Evolutionary conservation across 371 early-diverging fungal species (phyloP), one percentile per base, ranked within the genome.

Genomic region (Lichtheimia corymbifera): DNA sequence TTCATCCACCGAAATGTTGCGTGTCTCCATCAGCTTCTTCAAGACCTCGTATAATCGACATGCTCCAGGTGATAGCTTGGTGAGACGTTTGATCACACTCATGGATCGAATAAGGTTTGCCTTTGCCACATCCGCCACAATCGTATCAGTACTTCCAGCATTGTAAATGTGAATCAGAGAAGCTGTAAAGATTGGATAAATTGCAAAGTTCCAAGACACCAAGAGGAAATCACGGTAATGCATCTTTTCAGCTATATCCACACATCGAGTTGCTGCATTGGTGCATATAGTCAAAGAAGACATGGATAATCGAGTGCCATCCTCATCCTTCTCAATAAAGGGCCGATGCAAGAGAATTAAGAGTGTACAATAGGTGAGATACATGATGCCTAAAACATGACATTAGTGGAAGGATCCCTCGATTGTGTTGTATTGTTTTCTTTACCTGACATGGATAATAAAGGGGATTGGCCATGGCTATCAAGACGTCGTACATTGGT

Each of bases 331-430:
- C 50, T 77, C 78, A 61, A 86, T 86, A 58, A 77, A 84, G 0
- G 86, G 84, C 20, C 86, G 68, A 59, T 86, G 86, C 11, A 86
- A 63, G 9, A 86, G 58, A 27, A 83, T 82, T n/a, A 84, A 59
- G 9, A 80, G 63, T 12, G 85, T 77, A 41, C 82, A 79, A 40
- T 82, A 82, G 11, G 75, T 56, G 4, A 82, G 66, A 53, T 85
- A 82, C 30, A 88, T 65, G 4, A 82, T 62, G 18, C 83, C 83
- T 64, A 67, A 59, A 58, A 66, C 13, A 9, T 22, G 0, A 27
- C 44, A 28, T 44, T 11, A 50, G 43, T 15, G 3, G 4, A 61
- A 9, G 41, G 24, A 44, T 55, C 5, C 14, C 2, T 15, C 15
- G 15, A n/a, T n/a, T n/a, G n/a, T 24, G 15, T 13, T 25, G 12